Conservation (phyloP, 441 rosid species). For the Pelargonium exstipulatum region DNA sequence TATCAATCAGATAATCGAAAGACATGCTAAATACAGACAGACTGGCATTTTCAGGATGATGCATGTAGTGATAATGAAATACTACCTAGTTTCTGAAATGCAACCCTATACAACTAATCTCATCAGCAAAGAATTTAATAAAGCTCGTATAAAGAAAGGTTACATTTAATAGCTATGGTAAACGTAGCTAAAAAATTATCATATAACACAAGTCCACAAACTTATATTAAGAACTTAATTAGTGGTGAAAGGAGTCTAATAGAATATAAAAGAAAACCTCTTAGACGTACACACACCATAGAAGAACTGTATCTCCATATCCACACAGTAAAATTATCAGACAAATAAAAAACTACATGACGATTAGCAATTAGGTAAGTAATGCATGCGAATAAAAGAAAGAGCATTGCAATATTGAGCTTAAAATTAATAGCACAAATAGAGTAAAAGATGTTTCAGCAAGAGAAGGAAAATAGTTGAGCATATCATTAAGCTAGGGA, state of each 20-base stretch:
- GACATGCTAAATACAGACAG: not conserved
- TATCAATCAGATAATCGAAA: not conserved
- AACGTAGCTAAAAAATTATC: not conserved
- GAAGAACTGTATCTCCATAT: not conserved
- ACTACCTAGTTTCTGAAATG: no score
- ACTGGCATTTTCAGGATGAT: no score
- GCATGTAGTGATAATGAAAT: no score
- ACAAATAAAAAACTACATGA: not conserved
- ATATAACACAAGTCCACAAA: not conserved
- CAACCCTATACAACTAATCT: no score
- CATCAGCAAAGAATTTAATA: no score
- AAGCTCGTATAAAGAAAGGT: not conserved
- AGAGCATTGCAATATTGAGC: not conserved
- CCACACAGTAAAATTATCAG: not conserved
- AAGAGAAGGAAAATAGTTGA: slow-evolving; percentile 11
- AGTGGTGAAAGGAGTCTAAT: not conserved
- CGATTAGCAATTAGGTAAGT: not conserved
- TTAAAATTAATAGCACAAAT: not conserved
- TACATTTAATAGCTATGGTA: not conserved
- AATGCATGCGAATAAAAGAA: not conserved
- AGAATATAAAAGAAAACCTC: not conserved
- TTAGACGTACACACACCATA: not conserved
- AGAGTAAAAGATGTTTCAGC: slow-evolving; percentile 4
- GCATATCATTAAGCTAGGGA: not conserved
- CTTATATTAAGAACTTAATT: not conserved